Percentiles rank a stretch among this genome's conserved stretches.
Evolutionary conservation across 768 basidiomycete species (phyloP).

Genomic region (Tricholoma hemisulphureum): DNA sequence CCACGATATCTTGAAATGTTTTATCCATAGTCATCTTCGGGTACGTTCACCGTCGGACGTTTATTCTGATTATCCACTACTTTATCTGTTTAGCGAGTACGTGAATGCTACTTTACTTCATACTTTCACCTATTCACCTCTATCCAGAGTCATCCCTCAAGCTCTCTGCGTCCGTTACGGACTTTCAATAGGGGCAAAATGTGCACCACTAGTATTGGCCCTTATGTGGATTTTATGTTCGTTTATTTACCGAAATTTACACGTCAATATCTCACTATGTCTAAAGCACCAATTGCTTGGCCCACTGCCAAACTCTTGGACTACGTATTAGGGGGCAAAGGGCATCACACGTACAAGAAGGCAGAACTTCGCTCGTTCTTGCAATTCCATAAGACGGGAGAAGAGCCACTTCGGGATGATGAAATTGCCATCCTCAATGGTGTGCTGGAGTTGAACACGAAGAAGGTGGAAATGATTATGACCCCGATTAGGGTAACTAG

Average conservation of each 20-base stretch:
- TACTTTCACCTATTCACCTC: neutral
- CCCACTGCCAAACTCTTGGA: constrained; percentile 85
- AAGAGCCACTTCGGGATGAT: constrained; percentile 77
- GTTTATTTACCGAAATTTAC: constrained; percentile 27
- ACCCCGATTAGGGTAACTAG: constrained; percentile 66
- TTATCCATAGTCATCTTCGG: constrained; percentile 71
- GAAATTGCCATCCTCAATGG: constrained; percentile 82
- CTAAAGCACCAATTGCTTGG: constrained; percentile 74
- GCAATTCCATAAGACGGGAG: constrained; percentile 73
- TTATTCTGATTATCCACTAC: neutral
- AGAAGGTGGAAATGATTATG: constrained; percentile 78
- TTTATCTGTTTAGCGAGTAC: constrained; percentile 62
- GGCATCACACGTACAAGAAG: constrained; percentile 77
- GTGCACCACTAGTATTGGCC: constrained; percentile 69
- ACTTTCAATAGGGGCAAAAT: constrained; percentile 73
- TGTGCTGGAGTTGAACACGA: constrained; percentile 73
- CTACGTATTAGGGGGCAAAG: constrained; percentile 70
- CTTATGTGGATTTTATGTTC: constrained; percentile 66
- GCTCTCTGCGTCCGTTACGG: constrained; percentile 77
- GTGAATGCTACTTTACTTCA: constrained; percentile 20
- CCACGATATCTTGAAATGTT: constrained; percentile 2
- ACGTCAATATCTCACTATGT: constrained; percentile 35
- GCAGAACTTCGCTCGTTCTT: constrained; percentile 78
- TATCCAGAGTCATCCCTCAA: constrained; percentile 60
- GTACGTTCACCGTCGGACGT: constrained; percentile 39